Evolutionary conservation across 495 filamentous ascomycete species (phyloP).

Genomic region (Hyaloscypha finlandica): DNA sequence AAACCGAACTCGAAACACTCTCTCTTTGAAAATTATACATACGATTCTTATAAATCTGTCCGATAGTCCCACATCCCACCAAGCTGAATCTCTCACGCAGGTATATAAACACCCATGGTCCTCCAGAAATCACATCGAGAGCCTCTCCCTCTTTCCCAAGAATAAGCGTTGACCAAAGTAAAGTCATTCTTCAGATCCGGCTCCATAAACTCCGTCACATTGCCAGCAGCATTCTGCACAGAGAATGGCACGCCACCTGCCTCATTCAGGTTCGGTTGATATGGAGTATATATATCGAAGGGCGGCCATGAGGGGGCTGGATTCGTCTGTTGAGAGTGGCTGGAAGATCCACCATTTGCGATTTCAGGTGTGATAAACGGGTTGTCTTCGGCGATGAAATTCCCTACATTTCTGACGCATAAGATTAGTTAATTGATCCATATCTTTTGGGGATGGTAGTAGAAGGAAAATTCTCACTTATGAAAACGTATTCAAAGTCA

Average conservation of each 20-base stretch:
- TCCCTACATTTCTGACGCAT: slow-evolving; percentile 42
- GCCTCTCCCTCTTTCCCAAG: slow-evolving; percentile 59
- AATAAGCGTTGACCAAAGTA: slow-evolving; percentile 45
- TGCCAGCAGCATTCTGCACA: slow-evolving; percentile 19
- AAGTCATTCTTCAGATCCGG: slow-evolving; percentile 52
- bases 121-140: slow-evolving; percentile 58
- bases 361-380: slow-evolving; percentile 51
- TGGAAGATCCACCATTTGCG: slow-evolving; percentile 35
- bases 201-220: slow-evolving; percentile 36
- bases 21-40: neutral
- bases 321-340: neutral
- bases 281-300: slow-evolving; percentile 39
- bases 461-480: slow-evolving; percentile 20
- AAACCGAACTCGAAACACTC: neutral
- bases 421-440: neutral
- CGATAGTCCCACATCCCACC: too few relatives aligned
- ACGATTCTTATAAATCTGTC: too few relatives aligned
- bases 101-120: slow-evolving; percentile 35
- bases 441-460: neutral
- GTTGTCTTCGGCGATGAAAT: slow-evolving; percentile 55
- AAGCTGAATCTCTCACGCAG: neutral
- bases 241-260: slow-evolving; percentile 48
- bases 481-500: slow-evolving; percentile 39
- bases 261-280: slow-evolving; percentile 54
- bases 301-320: slow-evolving; percentile 31